Evolutionary conservation across 202 grass and related monocot genomes (phyloP), one percentile per base, ranked within the genome.

Genomic region (Setaria italica): DNA sequence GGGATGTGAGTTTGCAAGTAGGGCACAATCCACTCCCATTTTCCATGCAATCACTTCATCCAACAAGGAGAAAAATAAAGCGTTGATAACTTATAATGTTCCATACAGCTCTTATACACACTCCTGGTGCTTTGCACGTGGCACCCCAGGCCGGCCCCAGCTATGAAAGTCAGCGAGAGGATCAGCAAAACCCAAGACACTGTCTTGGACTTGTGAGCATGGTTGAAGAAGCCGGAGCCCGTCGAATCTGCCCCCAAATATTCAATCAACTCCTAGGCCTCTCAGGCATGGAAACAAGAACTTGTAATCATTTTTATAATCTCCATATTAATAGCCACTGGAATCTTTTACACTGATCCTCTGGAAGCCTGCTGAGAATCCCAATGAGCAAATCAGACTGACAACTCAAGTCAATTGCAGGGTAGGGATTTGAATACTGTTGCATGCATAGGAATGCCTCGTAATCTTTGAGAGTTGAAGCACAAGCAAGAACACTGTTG

Each of bases 301-400:
- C 33, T 49, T 37, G 2, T 3, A 30, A 1, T 7, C 34, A 29
- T 47, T 85, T 60, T 17, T 79, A 62, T 55, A 54, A 75, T 55
- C 51, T 19, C 32, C 59, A 25, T 42, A 49, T 42, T 82, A 70
- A 85, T 81, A 80, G 62, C 43, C 46, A 4, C 55, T 35, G 47
- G 88, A 89, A 89, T 85, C 88, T 85, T 85, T 67, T 74, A 81
- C 72, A 80, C 34, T 19, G 48, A 82, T 62, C 72, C 79, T 77
- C 41, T 76, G 55, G 39, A 68, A 42, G 70, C n/a, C 73, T 32
- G 9, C 37, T 82, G 64, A 47, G 83, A 85, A 86, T 89, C 83
- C 46, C 83, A 71, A 89, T 65, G 88, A 57, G 47, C 37, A 89
- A n/a, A 82, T 77, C 72, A 63, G 50, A 79, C 48, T 65, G 62